phyloP scores from a whole-genome alignment of 2,329 filamentous ascomycete genomes.

The Colletotrichum magnum region DNA sequence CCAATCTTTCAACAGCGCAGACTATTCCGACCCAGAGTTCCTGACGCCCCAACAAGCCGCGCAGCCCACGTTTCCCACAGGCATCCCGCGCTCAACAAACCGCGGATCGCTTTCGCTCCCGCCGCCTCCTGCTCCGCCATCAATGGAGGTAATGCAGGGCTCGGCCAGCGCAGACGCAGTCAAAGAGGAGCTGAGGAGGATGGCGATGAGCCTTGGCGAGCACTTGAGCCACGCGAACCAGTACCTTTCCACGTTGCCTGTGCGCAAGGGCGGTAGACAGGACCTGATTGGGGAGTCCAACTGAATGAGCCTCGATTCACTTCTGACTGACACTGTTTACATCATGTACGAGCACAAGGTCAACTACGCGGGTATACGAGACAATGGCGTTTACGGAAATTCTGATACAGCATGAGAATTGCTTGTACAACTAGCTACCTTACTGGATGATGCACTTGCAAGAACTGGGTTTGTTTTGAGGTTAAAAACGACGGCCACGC shows the following conservation, averaged over 20 bases:
- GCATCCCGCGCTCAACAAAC: conserved; percentile 28
- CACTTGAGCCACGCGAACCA: conserved; percentile 62
- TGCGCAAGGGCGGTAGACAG: conserved; percentile 50
- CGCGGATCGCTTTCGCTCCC: conserved; percentile 47
- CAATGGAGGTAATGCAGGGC: conserved; percentile 68
- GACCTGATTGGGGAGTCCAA: conserved; percentile 29
- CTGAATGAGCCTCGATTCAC: not conserved
- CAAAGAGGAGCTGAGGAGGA: conserved; percentile 63
- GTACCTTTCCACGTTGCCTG: conserved; percentile 58
- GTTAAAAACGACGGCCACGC: not conserved
- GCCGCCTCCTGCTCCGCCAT: conserved; percentile 61
- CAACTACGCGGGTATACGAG: not conserved
- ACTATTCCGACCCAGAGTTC: conserved; percentile 43
- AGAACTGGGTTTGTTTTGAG: not conserved
- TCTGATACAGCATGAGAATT: not conserved
- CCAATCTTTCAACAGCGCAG: conserved; percentile 40
- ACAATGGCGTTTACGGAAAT: not conserved
- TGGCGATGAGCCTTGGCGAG: conserved; percentile 65
- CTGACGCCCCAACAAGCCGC: conserved; percentile 49
- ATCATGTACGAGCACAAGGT: not conserved
- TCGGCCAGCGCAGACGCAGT: conserved; percentile 66
- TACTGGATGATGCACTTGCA: not conserved
- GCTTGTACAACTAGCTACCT: no score
- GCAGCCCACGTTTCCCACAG: conserved; percentile 43
- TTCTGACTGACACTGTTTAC: not conserved